Evolutionary conservation across 768 basidiomycete species (phyloP).

Genomic region (Agaricus blazei): DNA sequence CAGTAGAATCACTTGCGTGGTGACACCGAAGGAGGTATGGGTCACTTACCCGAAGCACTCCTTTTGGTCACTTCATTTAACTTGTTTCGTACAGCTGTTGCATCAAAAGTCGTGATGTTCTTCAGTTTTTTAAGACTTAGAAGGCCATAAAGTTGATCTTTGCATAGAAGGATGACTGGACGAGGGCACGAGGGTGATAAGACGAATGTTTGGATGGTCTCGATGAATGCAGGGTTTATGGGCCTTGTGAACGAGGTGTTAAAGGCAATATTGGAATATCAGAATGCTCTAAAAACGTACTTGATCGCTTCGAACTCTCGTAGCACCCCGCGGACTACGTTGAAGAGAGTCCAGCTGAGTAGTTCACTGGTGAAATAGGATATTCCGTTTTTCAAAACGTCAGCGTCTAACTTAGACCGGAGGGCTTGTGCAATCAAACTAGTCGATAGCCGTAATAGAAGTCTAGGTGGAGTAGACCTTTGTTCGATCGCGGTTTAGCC

Average conservation of each 20-base stretch:
- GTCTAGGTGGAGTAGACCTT: constrained; percentile 69
- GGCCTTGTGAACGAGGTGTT: constrained; percentile 30
- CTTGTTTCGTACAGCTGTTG: constrained; percentile 7
- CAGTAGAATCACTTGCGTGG: background rate
- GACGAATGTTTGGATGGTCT: constrained; percentile 64
- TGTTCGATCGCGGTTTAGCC: background rate
- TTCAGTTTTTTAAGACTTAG: constrained; percentile 3
- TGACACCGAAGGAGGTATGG: background rate
- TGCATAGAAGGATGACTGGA: constrained; percentile 58
- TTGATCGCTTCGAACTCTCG: constrained; percentile 52
- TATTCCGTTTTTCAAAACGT: constrained; percentile 67
- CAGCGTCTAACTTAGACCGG: constrained; percentile 55
- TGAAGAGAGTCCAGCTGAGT: constrained; percentile 76
- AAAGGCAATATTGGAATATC: constrained; percentile 11
- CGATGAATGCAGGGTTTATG: constrained; percentile 44
- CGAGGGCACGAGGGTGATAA: constrained; percentile 60
- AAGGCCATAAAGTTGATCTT: constrained; percentile 9
- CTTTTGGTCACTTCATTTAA: constrained; percentile 2
- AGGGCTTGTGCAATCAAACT: constrained; percentile 66
- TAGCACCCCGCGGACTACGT: constrained; percentile 60
- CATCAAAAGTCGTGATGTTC: constrained; percentile 3
- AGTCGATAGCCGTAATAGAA: constrained; percentile 60
- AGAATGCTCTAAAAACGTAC: constrained; percentile 26
- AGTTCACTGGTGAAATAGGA: constrained; percentile 72
- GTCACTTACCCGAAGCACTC: background rate